phyloP scores from a whole-genome alignment of 2,329 filamentous ascomycete genomes.

The Colletotrichum australisinense region DNA sequence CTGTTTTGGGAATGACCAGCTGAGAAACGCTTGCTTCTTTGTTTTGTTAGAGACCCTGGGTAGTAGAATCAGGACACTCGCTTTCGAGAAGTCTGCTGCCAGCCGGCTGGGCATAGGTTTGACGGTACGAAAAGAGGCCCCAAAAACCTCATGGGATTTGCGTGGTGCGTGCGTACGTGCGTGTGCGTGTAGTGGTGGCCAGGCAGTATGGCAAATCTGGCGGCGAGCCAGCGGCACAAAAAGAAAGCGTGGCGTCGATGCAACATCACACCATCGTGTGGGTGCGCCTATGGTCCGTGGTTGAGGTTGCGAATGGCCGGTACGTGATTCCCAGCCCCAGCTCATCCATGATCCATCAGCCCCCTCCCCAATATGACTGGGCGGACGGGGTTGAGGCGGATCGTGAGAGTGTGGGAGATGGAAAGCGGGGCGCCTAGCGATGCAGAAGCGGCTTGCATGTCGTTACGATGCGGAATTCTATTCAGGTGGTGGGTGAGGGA shows the following conservation, averaged over 20 bases:
- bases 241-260: conserved; percentile 29
- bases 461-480: conserved; percentile 10
- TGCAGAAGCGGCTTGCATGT: conserved; percentile 29
- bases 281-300: not conserved
- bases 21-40: conserved; percentile 23
- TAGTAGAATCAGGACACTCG: conserved; percentile 3
- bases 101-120: conserved; percentile 9
- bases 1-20: conserved; percentile 15
- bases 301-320: not conserved
- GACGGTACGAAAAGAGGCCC: conserved; percentile 11
- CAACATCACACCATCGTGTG: conserved; percentile 26
- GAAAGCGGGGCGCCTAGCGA: conserved; percentile 8
- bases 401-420: conserved; percentile 1
- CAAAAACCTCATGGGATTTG: not conserved
- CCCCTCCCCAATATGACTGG: not conserved
- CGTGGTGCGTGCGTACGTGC: not conserved
- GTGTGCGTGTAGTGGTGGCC: not conserved
- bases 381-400: conserved; percentile 19
- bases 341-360: not conserved
- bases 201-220: not conserved
- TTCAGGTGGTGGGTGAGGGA: not conserved
- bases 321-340: not conserved
- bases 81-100: conserved; percentile 4
- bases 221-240: conserved; percentile 2
- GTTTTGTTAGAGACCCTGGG: conserved; percentile 2